Evolutionary conservation across 495 filamentous ascomycete genomes (phyloP).

Genomic region (Cercophora samala): DNA sequence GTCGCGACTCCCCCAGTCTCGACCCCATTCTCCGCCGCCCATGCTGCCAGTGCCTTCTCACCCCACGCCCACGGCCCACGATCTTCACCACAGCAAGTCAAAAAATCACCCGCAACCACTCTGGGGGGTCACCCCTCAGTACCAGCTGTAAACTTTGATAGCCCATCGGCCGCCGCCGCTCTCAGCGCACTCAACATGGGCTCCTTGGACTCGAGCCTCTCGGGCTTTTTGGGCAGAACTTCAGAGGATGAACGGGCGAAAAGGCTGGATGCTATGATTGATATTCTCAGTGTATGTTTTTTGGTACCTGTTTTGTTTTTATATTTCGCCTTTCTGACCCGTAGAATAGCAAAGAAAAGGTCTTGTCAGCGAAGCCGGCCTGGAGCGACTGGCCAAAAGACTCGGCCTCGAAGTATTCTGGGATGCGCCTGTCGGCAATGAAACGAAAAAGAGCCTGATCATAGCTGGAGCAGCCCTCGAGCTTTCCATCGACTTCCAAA

Average conservation of each 20-base stretch:
- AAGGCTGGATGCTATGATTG: conserved; percentile 53
- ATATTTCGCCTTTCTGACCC: conserved; percentile 14
- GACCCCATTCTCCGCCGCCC: conserved; percentile 52
- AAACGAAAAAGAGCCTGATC: conserved; percentile 54
- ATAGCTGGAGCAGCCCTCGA: conserved; percentile 66
- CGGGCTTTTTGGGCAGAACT: conserved; percentile 36
- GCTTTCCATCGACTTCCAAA: conserved; percentile 52
- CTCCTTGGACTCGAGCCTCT: conserved; percentile 42
- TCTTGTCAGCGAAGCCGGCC: conserved; percentile 72
- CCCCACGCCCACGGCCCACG: conserved; percentile 46
- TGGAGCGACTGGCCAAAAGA: conserved; percentile 70
- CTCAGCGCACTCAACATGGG: conserved; percentile 44
- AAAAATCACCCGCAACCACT: conserved; percentile 50
- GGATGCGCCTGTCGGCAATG: conserved; percentile 52
- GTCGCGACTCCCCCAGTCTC: conserved; percentile 54
- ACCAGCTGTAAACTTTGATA: conserved; percentile 49
- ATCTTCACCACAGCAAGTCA: conserved; percentile 54
- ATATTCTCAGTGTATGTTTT: conserved; percentile 30
- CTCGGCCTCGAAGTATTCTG: conserved; percentile 70
- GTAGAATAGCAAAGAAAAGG: conserved; percentile 39
- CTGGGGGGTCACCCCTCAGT: conserved; percentile 39
- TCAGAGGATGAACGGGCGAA: conserved; percentile 59
- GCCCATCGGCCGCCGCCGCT: conserved; percentile 50
- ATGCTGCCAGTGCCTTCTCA: conserved; percentile 44
- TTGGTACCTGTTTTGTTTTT: too few relatives aligned